Evolutionary conservation across 2,329 filamentous ascomycete species (phyloP).

Genomic region (Colletotrichum shisoi): DNA sequence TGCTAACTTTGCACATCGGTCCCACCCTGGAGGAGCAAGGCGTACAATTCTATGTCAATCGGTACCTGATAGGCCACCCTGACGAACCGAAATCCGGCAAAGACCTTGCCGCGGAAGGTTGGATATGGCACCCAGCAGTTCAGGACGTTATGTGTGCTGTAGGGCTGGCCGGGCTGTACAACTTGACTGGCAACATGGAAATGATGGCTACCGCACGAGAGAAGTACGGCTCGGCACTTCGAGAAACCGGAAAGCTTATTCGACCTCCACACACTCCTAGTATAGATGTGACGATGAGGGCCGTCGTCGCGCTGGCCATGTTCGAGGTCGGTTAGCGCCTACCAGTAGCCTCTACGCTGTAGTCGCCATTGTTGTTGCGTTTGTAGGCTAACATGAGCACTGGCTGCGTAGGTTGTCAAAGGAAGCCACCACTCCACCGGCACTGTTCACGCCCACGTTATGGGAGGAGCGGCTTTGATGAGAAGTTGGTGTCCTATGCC

Average conservation of each 20-base stretch:
- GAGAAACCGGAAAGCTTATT: conserved; percentile 55
- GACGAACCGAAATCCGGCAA: conserved; percentile 55
- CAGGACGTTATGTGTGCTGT: conserved; percentile 64
- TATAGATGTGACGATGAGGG: conserved; percentile 57
- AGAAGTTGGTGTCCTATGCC: conserved; percentile 55
- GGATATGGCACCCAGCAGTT: conserved; percentile 52
- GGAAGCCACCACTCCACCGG: conserved; percentile 57
- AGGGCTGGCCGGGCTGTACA: conserved; percentile 66
- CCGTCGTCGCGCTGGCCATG: conserved; percentile 66
- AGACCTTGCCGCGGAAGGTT: conserved; percentile 49
- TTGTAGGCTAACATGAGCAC: conserved; percentile 39
- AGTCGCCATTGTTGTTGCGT: background rate
- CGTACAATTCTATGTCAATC: conserved; percentile 60
- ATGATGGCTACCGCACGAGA: conserved; percentile 58
- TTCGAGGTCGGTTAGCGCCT: conserved; percentile 61
- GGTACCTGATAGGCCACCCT: conserved; percentile 61
- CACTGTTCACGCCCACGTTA: conserved; percentile 65
- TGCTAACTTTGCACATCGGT: conserved; percentile 48
- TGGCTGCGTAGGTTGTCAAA: conserved; percentile 53
- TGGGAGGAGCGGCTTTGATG: conserved; percentile 67
- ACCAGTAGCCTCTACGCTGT: background rate
- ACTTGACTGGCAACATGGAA: conserved; percentile 57
- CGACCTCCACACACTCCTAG: conserved; percentile 46
- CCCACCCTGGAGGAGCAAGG: conserved; percentile 57
- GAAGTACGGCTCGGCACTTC: conserved; percentile 64